phyloP scores from a whole-genome alignment of 1,139 yeast genomes.

The Pichia kudriavzevii region DNA sequence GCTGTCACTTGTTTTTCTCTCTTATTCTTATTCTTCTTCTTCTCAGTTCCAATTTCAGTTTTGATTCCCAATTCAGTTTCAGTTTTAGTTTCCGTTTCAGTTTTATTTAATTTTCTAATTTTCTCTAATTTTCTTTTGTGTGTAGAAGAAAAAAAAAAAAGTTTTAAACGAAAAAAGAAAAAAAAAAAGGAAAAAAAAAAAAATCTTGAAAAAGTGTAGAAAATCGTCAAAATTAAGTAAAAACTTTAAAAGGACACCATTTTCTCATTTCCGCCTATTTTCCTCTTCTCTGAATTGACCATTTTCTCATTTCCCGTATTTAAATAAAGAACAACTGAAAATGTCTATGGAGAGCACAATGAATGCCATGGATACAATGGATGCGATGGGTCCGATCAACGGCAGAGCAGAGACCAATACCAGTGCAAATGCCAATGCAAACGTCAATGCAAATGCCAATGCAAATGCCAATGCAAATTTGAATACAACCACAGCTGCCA shows the following conservation, averaged over 20 bases:
- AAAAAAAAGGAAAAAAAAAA: neutral
- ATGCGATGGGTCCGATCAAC: too few species aligned
- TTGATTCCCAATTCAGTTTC: too few species aligned
- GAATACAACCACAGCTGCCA: neutral
- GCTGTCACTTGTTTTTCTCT: neutral
- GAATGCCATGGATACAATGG: too few species aligned
- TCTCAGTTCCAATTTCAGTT: too few species aligned
- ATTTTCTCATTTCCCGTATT: too few species aligned
- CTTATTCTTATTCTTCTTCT: too few species aligned
- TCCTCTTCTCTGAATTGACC: too few species aligned
- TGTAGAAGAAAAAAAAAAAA: neutral
- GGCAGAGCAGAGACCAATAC: conserved; percentile 1
- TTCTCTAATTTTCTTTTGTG: neutral
- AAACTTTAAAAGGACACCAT: neutral
- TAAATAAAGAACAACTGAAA: too few species aligned
- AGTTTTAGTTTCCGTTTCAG: too few species aligned
- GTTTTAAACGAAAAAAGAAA: neutral
- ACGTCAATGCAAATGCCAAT: neutral
- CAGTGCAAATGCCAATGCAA: neutral
- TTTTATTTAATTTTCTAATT: too few species aligned
- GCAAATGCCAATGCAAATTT: neutral
- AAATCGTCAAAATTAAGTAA: neutral
- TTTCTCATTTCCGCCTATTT: conserved; percentile 1
- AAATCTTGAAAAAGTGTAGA: neutral
- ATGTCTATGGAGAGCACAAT: too few species aligned